phyloP scores from a whole-genome alignment of 176 grass and related monocot species.

The Miscanthus lutarioriparius region DNA sequence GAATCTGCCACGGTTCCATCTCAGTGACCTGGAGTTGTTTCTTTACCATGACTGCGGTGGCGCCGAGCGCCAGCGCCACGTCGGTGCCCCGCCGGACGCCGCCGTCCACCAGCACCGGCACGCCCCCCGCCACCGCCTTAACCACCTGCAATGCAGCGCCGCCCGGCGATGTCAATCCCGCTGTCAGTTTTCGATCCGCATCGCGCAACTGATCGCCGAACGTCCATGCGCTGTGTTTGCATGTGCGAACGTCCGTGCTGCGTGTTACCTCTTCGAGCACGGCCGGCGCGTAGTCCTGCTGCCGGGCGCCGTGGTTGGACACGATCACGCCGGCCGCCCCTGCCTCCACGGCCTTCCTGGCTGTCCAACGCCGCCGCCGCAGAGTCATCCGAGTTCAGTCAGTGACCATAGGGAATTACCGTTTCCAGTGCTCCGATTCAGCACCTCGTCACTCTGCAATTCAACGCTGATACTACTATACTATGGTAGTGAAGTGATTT shows the following conservation, averaged over 20 bases:
- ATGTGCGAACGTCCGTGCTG: neutral
- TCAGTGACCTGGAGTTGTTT: too few relatives aligned
- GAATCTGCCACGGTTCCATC: too few relatives aligned
- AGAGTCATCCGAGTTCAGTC: neutral
- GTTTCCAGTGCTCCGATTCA: neutral
- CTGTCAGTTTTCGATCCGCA: neutral
- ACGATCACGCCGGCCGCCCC: slow-evolving; percentile 60
- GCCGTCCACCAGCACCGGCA: slow-evolving; percentile 80
- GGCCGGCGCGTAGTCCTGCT: too few relatives aligned
- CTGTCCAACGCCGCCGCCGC: slow-evolving; percentile 18
- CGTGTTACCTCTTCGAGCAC: too few relatives aligned
- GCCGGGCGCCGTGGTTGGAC: too few relatives aligned
- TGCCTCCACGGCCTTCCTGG: slow-evolving; percentile 53
- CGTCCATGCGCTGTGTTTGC: too few relatives aligned
- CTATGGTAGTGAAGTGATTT: neutral
- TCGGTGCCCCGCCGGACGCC: slow-evolving; percentile 81
- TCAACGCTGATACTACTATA: neutral
- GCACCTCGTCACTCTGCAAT: neutral
- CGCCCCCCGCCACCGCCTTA: slow-evolving; percentile 51
- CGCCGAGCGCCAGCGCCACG: slow-evolving; percentile 85
- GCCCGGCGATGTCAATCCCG: neutral
- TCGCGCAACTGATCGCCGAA: too few relatives aligned
- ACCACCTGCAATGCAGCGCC: slow-evolving; percentile 53
- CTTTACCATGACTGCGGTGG: slow-evolving; percentile 60
- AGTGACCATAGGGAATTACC: neutral